phyloP scores from a whole-genome alignment of 2,329 filamentous ascomycete genomes.

The Botryotinia calthae region DNA sequence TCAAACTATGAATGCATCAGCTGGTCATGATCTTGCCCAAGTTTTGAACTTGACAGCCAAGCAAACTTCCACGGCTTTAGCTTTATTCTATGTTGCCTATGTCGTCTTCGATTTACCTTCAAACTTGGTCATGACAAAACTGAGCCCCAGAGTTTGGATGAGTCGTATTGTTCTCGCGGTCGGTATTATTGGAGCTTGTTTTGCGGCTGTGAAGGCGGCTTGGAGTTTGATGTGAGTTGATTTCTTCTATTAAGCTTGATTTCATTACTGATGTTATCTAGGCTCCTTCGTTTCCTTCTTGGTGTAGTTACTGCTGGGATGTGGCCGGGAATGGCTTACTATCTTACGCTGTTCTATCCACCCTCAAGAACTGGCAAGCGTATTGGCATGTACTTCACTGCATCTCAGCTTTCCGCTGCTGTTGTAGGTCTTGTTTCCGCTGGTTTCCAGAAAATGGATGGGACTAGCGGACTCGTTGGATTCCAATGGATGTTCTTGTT shows the following conservation, averaged over 20 bases:
- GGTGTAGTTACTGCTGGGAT: conserved; percentile 88
- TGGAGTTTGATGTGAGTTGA: conserved; percentile 64
- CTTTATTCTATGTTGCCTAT: conserved; percentile 90
- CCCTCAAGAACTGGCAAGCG: conserved; percentile 82
- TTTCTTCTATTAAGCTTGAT: no score
- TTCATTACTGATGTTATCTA: conserved; percentile 31
- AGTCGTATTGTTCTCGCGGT: conserved; percentile 85
- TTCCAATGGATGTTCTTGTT: conserved; percentile 93
- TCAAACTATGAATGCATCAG: conserved; percentile 82
- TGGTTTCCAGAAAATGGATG: conserved; percentile 90
- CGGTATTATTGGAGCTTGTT: conserved; percentile 78
- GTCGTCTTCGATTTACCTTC: conserved; percentile 87
- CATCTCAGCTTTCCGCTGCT: conserved; percentile 82
- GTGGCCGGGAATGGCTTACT: conserved; percentile 95
- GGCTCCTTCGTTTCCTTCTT: conserved; percentile 77
- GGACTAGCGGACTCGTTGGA: conserved; percentile 69
- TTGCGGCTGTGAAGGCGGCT: conserved; percentile 75
- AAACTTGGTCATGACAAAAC: conserved; percentile 81
- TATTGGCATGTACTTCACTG: conserved; percentile 87
- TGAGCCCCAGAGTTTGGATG: conserved; percentile 89
- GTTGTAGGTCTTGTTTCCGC: conserved; percentile 88
- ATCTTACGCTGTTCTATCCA: conserved; percentile 87
- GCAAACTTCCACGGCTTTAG: conserved; percentile 79
- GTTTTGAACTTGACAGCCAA: conserved; percentile 67
- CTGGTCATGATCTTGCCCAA: conserved; percentile 71